These are phyloP conservation scores for Nothophytophthora sp. DNA, from an alignment of 352 stramenopile species.

Conservation along the genomic window DNA sequence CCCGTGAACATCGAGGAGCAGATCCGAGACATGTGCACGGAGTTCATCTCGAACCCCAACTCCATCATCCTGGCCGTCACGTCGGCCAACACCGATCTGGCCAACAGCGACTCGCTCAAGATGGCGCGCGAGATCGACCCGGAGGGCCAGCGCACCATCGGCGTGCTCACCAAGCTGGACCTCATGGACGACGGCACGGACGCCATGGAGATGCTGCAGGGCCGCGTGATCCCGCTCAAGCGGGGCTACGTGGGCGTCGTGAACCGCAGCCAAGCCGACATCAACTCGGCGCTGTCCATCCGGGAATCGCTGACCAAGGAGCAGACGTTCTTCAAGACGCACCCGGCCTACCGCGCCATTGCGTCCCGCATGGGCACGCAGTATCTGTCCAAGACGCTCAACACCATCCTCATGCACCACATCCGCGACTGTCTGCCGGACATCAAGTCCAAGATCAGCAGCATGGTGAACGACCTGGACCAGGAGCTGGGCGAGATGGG, in stretches of 20 bases:
- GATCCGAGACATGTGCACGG: conserved; percentile 98
- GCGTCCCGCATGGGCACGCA: conserved; percentile 95
- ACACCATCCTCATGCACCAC: conserved; percentile 99
- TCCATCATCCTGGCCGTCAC: conserved; percentile 99
- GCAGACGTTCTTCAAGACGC: conserved; percentile 96
- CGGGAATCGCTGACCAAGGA: conserved; percentile 96
- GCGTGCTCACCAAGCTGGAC: conserved; percentile 99
- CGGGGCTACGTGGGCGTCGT: conserved; percentile 98
- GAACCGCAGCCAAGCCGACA: conserved; percentile 98
- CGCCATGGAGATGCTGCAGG: conserved; percentile 96
- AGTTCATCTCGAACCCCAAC: conserved; percentile 99
- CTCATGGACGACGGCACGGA: conserved; percentile 99
- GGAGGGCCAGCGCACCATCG: conserved; percentile 96
- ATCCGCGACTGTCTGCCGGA: conserved; percentile 99
- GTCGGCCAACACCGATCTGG: conserved; percentile 98
- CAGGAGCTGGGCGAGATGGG: conserved; percentile 96
- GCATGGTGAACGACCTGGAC: conserved; percentile 96
- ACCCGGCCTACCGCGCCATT: conserved; percentile 95
- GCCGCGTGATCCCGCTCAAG: conserved; percentile 97
- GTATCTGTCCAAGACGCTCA: conserved; percentile 97
- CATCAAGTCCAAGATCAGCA: conserved; percentile 97
- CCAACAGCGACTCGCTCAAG: conserved; percentile 99
- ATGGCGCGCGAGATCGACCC: conserved; percentile 94
- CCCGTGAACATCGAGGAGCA: conserved; percentile 99
- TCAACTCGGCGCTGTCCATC: conserved; percentile 97